Percentiles rank a stretch among this genome's conserved stretches.
Conservation (phyloP, 148 eudicot species). For the Rhododendron mucronatum region DNA sequence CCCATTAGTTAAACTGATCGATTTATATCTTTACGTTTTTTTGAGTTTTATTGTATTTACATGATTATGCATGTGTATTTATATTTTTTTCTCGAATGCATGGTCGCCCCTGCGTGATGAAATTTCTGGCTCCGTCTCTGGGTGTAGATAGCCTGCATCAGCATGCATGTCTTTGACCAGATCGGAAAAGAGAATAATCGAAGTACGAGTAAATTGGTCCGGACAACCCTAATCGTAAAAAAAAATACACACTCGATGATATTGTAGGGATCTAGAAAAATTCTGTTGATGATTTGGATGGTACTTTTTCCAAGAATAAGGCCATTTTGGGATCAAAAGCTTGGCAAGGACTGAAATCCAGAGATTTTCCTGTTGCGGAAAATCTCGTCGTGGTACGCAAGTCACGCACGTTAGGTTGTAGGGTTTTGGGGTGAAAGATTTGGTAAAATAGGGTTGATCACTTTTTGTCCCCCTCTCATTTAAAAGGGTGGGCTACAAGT, state of each 20-base stretch:
- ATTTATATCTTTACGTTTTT: too few relatives aligned
- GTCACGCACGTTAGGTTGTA: not conserved
- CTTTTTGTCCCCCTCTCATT: slow-evolving; percentile 13
- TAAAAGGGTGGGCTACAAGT: not conserved
- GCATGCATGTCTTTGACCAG: fast-evolving
- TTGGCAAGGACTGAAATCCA: not conserved
- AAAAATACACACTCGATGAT: not conserved
- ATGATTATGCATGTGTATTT: too few relatives aligned
- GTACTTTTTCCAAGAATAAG: not conserved
- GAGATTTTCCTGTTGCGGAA: not conserved
- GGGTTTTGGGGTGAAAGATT: not conserved
- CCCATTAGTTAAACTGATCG: too few relatives aligned
- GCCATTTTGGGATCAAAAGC: not conserved
- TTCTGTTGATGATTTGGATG: not conserved
- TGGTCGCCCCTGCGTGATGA: too few relatives aligned
- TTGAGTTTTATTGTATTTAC: too few relatives aligned
- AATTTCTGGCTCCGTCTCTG: too few relatives aligned
- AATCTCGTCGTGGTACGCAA: not conserved
- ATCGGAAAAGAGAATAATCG: too few relatives aligned
- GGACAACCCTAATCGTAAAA: not conserved
- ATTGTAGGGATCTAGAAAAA: not conserved
- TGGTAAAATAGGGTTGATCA: slow-evolving; percentile 1
- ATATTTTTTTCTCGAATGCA: too few relatives aligned
- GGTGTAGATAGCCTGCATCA: too few relatives aligned
- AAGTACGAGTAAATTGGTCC: too few relatives aligned